Evolutionary conservation across 495 filamentous ascomycete species (phyloP).

Genomic region (Daldinia childiae): DNA sequence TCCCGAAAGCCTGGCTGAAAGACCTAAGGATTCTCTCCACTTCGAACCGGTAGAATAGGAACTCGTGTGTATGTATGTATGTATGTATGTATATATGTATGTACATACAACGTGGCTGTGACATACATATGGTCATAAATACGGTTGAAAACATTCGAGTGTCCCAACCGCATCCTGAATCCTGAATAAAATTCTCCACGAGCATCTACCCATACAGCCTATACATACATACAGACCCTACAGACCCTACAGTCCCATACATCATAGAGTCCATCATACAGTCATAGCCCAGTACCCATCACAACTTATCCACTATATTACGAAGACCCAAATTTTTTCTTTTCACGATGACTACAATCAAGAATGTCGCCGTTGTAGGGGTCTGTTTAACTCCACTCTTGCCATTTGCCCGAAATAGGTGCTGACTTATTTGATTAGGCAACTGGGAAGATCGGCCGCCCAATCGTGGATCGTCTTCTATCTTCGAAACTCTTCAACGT

Average conservation of each 20-base stretch:
- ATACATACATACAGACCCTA: too few species aligned
- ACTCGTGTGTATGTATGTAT: neutral
- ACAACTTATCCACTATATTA: slow-evolving; percentile 6
- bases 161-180: slow-evolving; percentile 5
- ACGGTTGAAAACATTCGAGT: slow-evolving; percentile 29
- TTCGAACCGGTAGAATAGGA: slow-evolving; percentile 34
- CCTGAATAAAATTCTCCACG: slow-evolving; percentile 11
- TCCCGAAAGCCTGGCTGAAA: slow-evolving; percentile 23
- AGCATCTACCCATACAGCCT: neutral
- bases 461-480: slow-evolving; percentile 39
- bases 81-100: neutral
- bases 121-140: slow-evolving; percentile 26
- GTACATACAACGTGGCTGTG: slow-evolving; percentile 30
- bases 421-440: slow-evolving; percentile 41
- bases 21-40: slow-evolving; percentile 16
- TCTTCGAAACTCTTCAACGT: slow-evolving; percentile 37
- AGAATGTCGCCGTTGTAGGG: slow-evolving; percentile 41
- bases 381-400: slow-evolving; percentile 36
- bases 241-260: too few species aligned
- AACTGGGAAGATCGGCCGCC: slow-evolving; percentile 41
- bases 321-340: neutral
- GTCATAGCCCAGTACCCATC: neutral
- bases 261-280: too few species aligned
- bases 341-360: slow-evolving; percentile 31
- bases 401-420: slow-evolving; percentile 4